phyloP scores from a whole-genome alignment of 2,329 filamentous ascomycete genomes.

The Colletotrichum simmondsii region DNA sequence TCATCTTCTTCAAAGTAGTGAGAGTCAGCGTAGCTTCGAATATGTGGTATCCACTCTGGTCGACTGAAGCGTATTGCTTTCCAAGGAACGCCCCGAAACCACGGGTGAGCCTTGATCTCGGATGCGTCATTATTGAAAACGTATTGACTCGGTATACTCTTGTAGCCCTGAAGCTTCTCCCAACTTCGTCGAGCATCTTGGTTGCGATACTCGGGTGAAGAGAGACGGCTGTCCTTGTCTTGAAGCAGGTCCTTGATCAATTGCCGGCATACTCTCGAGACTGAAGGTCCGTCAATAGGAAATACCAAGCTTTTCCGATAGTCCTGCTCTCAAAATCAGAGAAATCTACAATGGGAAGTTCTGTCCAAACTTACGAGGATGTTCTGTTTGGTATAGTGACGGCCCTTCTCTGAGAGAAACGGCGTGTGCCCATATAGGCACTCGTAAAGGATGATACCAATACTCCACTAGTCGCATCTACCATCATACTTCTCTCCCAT shows the following conservation, averaged over 20 bases:
- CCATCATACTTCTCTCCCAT: slow-evolving; percentile 86
- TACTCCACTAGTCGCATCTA: slow-evolving; percentile 96
- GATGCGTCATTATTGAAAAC: slow-evolving; percentile 87
- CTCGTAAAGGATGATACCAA: slow-evolving; percentile 94
- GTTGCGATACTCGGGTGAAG: slow-evolving; percentile 56
- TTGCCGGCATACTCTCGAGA: slow-evolving; percentile 80
- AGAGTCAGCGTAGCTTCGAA: slow-evolving; percentile 77
- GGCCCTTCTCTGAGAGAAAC: slow-evolving; percentile 81
- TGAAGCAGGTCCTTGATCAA: slow-evolving; percentile 79
- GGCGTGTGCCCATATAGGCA: slow-evolving; percentile 93
- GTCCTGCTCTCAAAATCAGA: slow-evolving; percentile 56
- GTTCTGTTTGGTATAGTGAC: slow-evolving; percentile 85
- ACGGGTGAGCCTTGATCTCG: slow-evolving; percentile 89
- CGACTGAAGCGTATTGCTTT: slow-evolving; percentile 74
- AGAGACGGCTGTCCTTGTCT: slow-evolving; percentile 80
- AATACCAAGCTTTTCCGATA: slow-evolving; percentile 79
- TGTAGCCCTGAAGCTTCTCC: slow-evolving; percentile 25
- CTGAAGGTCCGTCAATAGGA: slow-evolving; percentile 67
- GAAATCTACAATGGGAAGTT: neutral
- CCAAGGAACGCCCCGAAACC: slow-evolving; percentile 86
- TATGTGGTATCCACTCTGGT: slow-evolving; percentile 84
- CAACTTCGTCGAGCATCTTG: slow-evolving; percentile 30
- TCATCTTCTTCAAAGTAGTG: slow-evolving; percentile 92
- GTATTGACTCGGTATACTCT: slow-evolving; percentile 55
- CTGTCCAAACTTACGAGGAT: slow-evolving; percentile 71